Conservation (phyloP, 2,329 filamentous ascomycete species). For the Diaporthe australafricana region DNA sequence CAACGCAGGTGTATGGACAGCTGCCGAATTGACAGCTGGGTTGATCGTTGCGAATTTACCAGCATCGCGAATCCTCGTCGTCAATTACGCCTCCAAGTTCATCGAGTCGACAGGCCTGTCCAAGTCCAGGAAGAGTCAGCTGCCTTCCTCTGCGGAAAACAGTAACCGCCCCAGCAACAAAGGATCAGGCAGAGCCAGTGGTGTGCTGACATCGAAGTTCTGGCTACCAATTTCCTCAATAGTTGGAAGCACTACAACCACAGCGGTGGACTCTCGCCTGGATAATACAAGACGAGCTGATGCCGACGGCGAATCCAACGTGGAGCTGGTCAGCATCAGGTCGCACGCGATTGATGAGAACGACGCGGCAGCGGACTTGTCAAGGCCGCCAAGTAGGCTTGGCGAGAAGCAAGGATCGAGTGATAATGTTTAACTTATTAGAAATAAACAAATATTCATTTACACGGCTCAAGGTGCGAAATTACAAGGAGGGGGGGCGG, state of each 20-base stretch:
- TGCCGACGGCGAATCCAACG: neutral
- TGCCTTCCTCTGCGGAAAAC: neutral
- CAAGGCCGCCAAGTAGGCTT: slow-evolving; percentile 12
- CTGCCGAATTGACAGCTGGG: slow-evolving; percentile 18
- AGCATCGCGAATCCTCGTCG: slow-evolving; percentile 7
- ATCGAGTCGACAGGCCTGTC: slow-evolving; percentile 4
- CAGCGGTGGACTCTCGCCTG: neutral
- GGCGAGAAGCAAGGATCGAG: neutral
- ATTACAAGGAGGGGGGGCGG: too few relatives aligned
- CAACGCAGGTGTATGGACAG: slow-evolving; percentile 12
- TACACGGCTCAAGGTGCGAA: too few relatives aligned
- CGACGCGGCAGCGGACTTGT: neutral
- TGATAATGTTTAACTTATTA: neutral
- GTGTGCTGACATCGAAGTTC: slow-evolving; percentile 6
- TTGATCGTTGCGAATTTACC: slow-evolving; percentile 19
- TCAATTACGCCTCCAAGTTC: neutral
- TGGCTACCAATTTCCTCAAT: slow-evolving; percentile 2
- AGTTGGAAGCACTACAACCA: neutral
- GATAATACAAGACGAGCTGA: neutral
- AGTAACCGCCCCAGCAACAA: neutral
- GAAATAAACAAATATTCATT: too few relatives aligned
- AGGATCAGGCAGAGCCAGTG: neutral
- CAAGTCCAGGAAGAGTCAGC: neutral
- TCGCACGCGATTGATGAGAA: neutral
- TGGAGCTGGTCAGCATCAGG: slow-evolving; percentile 19